These are phyloP conservation scores for Amauroascus niger DNA, from an alignment of 2,329 filamentous ascomycete species.

Conservation along the genomic window DNA sequence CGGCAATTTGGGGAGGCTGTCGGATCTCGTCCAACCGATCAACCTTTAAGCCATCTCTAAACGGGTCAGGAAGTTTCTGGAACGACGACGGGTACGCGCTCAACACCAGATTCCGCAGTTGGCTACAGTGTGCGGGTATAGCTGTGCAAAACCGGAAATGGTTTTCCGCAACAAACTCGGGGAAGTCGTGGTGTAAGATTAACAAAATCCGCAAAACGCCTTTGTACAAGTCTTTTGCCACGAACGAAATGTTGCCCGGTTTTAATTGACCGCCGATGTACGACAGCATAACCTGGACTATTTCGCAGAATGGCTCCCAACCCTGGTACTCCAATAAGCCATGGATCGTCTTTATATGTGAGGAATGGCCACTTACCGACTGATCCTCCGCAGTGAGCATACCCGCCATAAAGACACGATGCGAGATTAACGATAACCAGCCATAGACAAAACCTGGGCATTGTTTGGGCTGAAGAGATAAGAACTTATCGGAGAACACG, in stretches of 20 bases:
- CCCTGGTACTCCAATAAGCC: constrained; percentile 38
- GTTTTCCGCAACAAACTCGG: constrained; percentile 83
- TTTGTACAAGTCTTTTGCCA: constrained; percentile 75
- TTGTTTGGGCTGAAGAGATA: constrained; percentile 63
- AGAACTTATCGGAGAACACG: constrained; percentile 60
- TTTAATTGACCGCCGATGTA: constrained; percentile 75
- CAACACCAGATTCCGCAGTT: constrained; percentile 80
- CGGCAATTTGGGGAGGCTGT: constrained; percentile 55
- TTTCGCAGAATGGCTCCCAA: constrained; percentile 65
- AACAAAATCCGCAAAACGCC: constrained; percentile 73
- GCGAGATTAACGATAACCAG: constrained; percentile 74
- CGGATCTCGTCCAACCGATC: constrained; percentile 67
- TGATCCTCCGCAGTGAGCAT: constrained; percentile 60
- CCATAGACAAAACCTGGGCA: constrained; percentile 76
- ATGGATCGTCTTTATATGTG: neutral
- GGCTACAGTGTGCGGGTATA: constrained; percentile 73
- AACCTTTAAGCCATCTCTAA: constrained; percentile 62
- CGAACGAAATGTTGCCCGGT: constrained; percentile 55
- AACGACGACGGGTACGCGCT: constrained; percentile 64
- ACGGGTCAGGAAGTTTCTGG: constrained; percentile 62
- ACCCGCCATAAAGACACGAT: constrained; percentile 72
- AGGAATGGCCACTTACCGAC: constrained; percentile 26
- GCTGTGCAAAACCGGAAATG: constrained; percentile 71
- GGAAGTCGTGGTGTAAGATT: constrained; percentile 85
- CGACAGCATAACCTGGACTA: constrained; percentile 61